Percentiles rank a stretch among this genome's conserved stretches.
phyloP scores from a whole-genome alignment of 139 green algal genomes.

The Closterium sp. region DNA sequence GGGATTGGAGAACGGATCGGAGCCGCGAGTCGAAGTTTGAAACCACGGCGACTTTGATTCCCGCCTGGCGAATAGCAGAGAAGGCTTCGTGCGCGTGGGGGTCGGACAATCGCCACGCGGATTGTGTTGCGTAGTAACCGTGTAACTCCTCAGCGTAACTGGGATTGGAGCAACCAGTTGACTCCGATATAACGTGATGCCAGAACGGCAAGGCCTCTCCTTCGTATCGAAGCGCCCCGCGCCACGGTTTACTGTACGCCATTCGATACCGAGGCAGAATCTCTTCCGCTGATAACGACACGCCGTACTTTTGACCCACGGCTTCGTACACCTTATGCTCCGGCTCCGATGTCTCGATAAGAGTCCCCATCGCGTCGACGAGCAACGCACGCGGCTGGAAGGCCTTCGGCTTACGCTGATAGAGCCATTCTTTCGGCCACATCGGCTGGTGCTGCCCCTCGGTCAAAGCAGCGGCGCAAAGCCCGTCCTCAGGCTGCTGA shows the following conservation, averaged over 20 bases:
- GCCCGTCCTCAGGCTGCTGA: neutral
- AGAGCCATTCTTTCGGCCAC: neutral
- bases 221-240: neutral
- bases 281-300: neutral
- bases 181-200: neutral
- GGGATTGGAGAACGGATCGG: constrained; percentile 61
- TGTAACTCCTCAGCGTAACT: neutral
- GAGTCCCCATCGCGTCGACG: neutral
- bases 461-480: too few species aligned
- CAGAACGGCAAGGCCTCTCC: neutral
- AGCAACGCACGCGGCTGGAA: neutral
- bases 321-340: neutral
- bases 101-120: neutral
- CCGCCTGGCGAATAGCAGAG: neutral
- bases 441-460: neutral
- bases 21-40: constrained; percentile 54
- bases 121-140: neutral
- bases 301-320: neutral
- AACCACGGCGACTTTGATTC: neutral
- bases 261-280: neutral
- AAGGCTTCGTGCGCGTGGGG: neutral
- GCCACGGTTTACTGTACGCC: neutral
- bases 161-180: neutral
- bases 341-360: neutral
- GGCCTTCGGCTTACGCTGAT: neutral